Evolutionary conservation across 2,329 filamentous ascomycete genomes (phyloP).

Genomic region (Neopestalotiopsis clavispora): DNA sequence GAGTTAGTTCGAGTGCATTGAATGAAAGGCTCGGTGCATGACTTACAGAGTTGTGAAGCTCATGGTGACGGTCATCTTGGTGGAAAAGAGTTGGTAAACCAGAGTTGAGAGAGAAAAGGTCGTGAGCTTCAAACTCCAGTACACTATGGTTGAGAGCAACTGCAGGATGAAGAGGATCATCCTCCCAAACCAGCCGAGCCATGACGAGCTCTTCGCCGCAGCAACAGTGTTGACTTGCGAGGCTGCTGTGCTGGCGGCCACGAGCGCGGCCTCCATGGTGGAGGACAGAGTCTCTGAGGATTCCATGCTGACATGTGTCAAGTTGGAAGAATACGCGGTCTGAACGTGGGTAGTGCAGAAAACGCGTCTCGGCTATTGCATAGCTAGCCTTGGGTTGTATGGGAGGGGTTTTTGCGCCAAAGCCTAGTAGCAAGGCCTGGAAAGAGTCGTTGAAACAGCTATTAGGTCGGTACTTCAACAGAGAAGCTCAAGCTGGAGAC

Average conservation of each 20-base stretch:
- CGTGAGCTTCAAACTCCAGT: slow-evolving; percentile 82
- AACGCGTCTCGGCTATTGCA: neutral
- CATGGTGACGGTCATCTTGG: slow-evolving; percentile 96
- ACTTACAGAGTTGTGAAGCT: slow-evolving; percentile 92
- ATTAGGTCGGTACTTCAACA: neutral
- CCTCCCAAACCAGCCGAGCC: slow-evolving; percentile 62
- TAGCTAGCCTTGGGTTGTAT: neutral
- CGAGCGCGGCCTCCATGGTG: slow-evolving; percentile 29
- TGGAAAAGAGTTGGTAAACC: slow-evolving; percentile 64
- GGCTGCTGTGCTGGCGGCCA: slow-evolving; percentile 29
- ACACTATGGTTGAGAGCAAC: slow-evolving; percentile 63
- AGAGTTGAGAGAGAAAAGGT: slow-evolving; percentile 90
- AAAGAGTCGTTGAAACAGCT: neutral
- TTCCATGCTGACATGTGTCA: slow-evolving; percentile 18
- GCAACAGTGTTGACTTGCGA: slow-evolving; percentile 29
- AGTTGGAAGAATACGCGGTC: neutral
- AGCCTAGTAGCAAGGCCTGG: neutral
- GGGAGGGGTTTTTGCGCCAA: neutral
- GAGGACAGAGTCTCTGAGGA: slow-evolving; percentile 31
- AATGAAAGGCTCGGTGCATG: slow-evolving; percentile 10
- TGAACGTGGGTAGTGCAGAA: neutral
- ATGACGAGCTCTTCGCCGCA: slow-evolving; percentile 45
- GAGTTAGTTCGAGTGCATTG: neutral
- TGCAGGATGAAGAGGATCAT: slow-evolving; percentile 61
- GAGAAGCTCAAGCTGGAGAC: slow-evolving; percentile 13